phyloP scores from a whole-genome alignment of 176 grass and related monocot genomes.

The Aegilops tauschii region DNA sequence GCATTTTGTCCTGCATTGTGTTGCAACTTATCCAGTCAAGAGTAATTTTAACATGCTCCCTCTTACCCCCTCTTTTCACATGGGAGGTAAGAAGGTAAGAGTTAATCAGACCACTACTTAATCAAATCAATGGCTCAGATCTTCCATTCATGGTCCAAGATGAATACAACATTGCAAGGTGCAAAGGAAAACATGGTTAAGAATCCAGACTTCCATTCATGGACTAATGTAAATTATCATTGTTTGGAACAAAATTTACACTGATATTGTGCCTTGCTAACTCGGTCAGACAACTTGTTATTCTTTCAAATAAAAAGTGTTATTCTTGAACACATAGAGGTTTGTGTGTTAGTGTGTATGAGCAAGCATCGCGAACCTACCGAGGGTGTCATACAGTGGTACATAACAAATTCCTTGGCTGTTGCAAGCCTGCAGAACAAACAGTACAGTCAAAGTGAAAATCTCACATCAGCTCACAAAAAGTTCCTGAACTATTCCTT shows the following conservation, averaged over 20 bases:
- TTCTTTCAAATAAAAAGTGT: neutral
- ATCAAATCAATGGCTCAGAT: no score
- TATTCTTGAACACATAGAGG: neutral
- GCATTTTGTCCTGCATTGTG: conserved; percentile 77
- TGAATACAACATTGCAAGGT: neutral
- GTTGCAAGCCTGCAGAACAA: conserved; percentile 73
- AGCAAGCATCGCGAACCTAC: conserved; percentile 32
- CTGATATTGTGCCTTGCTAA: no score
- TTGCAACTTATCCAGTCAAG: neutral
- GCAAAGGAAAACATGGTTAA: neutral
- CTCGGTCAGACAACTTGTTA: neutral
- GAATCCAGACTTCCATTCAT: neutral
- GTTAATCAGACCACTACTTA: no score
- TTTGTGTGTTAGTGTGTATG: neutral
- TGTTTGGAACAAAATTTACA: neutral
- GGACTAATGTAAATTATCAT: neutral
- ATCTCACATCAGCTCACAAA: neutral
- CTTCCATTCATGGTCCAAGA: no score
- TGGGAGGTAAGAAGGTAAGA: no score
- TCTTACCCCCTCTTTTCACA: no score
- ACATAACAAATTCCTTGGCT: conserved; percentile 89
- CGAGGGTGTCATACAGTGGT: conserved; percentile 91
- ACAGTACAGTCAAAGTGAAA: neutral
- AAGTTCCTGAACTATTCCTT: neutral
- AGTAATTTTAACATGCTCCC: no score